A percentile compares a stretch with the other conserved stretches of the same genome.
Conservation (phyloP, 2,329 filamentous ascomycete genomes). For the Talaromyces sp. region DNA sequence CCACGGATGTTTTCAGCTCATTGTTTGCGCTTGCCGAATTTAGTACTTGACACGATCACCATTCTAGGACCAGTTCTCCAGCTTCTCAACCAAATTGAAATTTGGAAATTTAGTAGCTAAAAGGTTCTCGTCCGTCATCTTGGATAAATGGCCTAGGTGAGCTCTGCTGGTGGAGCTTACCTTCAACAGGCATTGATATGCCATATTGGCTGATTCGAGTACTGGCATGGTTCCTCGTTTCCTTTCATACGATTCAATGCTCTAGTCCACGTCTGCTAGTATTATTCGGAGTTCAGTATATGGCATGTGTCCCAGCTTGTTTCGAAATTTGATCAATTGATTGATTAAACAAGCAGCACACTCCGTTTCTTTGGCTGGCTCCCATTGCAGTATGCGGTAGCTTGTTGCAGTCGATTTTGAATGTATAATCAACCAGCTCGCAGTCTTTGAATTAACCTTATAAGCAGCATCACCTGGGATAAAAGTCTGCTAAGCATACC, state of each 20-base stretch:
- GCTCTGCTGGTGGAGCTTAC: not conserved
- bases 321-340: not conserved
- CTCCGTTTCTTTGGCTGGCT: conserved; percentile 3
- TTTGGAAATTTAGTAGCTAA: not conserved
- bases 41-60: conserved; percentile 1
- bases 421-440: not conserved
- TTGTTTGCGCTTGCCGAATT: not conserved
- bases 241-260: not conserved
- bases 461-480: conserved; percentile 5
- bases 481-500: not conserved
- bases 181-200: conserved; percentile 1
- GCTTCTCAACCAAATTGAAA: not conserved
- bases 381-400: conserved; percentile 11
- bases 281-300: not conserved
- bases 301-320: not conserved
- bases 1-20: not conserved
- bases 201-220: not conserved
- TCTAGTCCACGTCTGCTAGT: not conserved
- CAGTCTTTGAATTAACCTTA: not conserved
- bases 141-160: not conserved
- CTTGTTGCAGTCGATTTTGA: not conserved
- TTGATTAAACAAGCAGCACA: conserved; percentile 9
- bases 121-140: not conserved
- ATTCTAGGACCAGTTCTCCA: conserved; percentile 3
- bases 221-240: not conserved